phyloP scores from a whole-genome alignment of 768 basidiomycete species.

The Lentinus brumalis region DNA sequence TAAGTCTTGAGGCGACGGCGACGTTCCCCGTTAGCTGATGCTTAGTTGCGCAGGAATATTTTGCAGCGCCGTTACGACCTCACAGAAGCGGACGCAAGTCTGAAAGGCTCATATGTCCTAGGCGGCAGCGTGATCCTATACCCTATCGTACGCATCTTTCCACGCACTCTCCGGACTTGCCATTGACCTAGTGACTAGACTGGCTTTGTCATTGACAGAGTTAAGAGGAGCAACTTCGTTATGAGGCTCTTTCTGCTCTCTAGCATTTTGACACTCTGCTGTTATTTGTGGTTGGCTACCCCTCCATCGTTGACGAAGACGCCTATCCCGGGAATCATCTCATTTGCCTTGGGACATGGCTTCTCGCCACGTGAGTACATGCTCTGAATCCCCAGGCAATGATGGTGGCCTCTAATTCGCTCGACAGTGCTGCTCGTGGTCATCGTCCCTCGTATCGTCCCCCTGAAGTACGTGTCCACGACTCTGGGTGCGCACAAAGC shows the following conservation, averaged over 20 bases:
- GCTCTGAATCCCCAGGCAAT: not conserved
- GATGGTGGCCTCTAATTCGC: not conserved
- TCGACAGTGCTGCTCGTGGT: slow-evolving; percentile 67
- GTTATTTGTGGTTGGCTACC: slow-evolving; percentile 67
- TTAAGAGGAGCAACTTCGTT: slow-evolving; percentile 58
- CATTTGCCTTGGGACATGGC: slow-evolving; percentile 70
- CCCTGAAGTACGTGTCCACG: slow-evolving; percentile 72
- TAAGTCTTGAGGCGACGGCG: slow-evolving; percentile 35
- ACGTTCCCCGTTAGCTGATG: not conserved
- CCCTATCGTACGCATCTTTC: slow-evolving; percentile 53
- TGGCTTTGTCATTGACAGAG: slow-evolving; percentile 65
- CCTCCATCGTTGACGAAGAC: slow-evolving; percentile 59
- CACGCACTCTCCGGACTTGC: not conserved
- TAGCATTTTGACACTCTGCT: slow-evolving; percentile 57
- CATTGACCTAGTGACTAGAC: slow-evolving; percentile 38
- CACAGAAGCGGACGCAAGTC: slow-evolving; percentile 60
- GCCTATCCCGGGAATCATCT: slow-evolving; percentile 60
- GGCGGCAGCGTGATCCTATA: slow-evolving; percentile 71
- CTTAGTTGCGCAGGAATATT: slow-evolving; percentile 53
- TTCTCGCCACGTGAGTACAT: slow-evolving; percentile 63
- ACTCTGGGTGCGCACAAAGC: slow-evolving; percentile 79
- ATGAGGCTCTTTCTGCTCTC: slow-evolving; percentile 60
- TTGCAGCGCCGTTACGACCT: slow-evolving; percentile 68
- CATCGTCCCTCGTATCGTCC: slow-evolving; percentile 72
- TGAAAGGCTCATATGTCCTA: slow-evolving; percentile 69